phyloP scores from a whole-genome alignment of 2,329 filamentous ascomycete species.

The Cladosporium sp. region DNA sequence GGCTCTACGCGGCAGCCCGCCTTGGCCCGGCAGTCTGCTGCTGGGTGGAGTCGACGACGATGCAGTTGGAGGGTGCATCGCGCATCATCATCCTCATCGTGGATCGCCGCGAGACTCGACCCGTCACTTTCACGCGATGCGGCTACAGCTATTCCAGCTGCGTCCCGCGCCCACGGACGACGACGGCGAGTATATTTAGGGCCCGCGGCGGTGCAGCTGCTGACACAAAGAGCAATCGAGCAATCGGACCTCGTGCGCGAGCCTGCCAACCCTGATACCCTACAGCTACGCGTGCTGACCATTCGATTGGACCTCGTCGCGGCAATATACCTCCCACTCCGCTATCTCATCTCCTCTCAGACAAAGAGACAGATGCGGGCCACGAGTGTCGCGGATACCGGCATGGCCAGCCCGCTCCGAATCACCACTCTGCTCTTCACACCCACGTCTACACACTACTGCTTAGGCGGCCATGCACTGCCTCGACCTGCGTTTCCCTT shows the following conservation, averaged over 20 bases:
- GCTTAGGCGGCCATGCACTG: not conserved
- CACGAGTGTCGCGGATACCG: slow-evolving; percentile 6
- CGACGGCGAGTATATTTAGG: slow-evolving; percentile 1
- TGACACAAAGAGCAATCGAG: slow-evolving; percentile 5
- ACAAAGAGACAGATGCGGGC: slow-evolving; percentile 3
- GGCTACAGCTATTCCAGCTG: not conserved
- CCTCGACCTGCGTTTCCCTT: not conserved
- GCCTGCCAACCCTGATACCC: slow-evolving; percentile 1
- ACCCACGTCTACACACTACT: not conserved
- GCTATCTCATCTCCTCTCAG: not conserved
- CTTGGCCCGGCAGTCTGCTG: not conserved
- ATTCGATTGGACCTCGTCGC: not conserved
- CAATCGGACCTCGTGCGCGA: not conserved
- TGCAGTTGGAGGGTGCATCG: not conserved
- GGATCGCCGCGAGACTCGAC: slow-evolving; percentile 4
- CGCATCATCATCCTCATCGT: not conserved
- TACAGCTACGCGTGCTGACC: slow-evolving; percentile 1
- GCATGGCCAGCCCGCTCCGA: slow-evolving; percentile 7
- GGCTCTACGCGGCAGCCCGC: slow-evolving; percentile 1
- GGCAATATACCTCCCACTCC: not conserved
- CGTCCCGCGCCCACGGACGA: not conserved
- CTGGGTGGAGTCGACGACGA: not conserved
- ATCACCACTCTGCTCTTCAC: slow-evolving; percentile 1
- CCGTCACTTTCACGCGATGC: not conserved
- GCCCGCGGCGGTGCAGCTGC: slow-evolving; percentile 3